These are phyloP conservation scores for Termitomyces sp. DNA, from an alignment of 768 basidiomycete genomes.

Conservation along the genomic window DNA sequence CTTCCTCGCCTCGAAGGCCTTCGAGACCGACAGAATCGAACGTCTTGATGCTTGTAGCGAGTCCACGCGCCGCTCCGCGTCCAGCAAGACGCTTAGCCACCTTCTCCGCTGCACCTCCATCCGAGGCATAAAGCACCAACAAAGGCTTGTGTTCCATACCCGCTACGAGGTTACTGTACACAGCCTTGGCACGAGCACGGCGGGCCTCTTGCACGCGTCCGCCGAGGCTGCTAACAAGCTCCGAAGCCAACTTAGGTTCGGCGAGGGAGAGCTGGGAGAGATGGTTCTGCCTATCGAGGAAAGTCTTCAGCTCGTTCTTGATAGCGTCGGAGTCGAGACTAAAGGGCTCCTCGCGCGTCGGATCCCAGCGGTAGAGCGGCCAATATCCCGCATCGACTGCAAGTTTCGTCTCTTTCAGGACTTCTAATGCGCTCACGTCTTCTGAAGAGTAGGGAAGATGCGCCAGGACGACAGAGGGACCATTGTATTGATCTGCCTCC, in stretches of 20 bases:
- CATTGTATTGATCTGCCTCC: conserved; percentile 87
- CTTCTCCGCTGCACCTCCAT: conserved; percentile 96
- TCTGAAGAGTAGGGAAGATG: conserved; percentile 89
- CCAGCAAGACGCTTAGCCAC: conserved; percentile 82
- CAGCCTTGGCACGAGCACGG: conserved; percentile 72
- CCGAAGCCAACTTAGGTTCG: conserved; percentile 73
- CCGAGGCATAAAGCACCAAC: conserved; percentile 88
- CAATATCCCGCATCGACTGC: conserved; percentile 96
- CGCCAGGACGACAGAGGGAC: conserved; percentile 89
- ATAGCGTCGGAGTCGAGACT: conserved; percentile 88
- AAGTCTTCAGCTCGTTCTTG: conserved; percentile 89
- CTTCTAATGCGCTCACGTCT: conserved; percentile 70
- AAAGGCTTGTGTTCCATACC: conserved; percentile 88
- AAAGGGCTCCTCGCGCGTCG: conserved; percentile 83
- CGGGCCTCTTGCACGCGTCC: conserved; percentile 81
- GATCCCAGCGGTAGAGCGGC: conserved; percentile 98
- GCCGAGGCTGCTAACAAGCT: conserved; percentile 81
- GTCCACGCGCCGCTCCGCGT: conserved; percentile 79
- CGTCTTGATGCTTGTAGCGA: conserved; percentile 68
- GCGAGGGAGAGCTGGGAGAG: conserved; percentile 87
- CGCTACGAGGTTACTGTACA: conserved; percentile 79
- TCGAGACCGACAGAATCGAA: conserved; percentile 81
- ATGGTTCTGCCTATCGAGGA: conserved; percentile 96
- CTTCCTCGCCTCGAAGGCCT: conserved; percentile 63
- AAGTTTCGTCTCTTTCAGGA: conserved; percentile 96